These are phyloP conservation scores for Lavandula angustifolia DNA, from an alignment of 257 asterid genomes.

Conservation along the genomic window DNA sequence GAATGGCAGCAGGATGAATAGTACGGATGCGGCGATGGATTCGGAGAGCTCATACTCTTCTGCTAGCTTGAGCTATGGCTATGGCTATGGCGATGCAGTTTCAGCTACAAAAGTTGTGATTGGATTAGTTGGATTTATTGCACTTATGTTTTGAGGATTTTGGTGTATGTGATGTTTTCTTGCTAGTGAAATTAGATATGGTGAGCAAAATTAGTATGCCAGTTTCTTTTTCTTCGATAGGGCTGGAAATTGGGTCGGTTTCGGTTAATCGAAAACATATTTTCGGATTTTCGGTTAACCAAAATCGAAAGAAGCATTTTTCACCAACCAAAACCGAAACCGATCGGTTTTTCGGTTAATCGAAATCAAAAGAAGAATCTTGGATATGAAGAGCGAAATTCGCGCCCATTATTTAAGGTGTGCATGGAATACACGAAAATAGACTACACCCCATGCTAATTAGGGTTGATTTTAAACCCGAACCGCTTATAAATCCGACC, in stretches of 20 bases:
- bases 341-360: too few relatives aligned
- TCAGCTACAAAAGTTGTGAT: conserved; percentile 22
- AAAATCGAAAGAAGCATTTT: too few relatives aligned
- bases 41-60: conserved; percentile 50
- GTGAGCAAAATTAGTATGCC: background rate
- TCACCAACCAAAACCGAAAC: too few relatives aligned
- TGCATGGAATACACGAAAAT: too few relatives aligned
- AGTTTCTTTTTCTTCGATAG: background rate
- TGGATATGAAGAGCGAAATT: too few relatives aligned
- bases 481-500: background rate
- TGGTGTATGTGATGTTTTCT: background rate
- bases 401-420: too few relatives aligned
- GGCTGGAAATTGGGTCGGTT: too few relatives aligned
- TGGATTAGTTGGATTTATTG: conserved; percentile 34
- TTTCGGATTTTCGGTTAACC: background rate
- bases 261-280: background rate
- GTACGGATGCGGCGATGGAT: conserved; percentile 62
- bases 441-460: too few relatives aligned
- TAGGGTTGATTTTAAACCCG: too few relatives aligned
- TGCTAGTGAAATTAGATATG: conserved; percentile 18
- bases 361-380: too few relatives aligned
- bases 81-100: conserved; percentile 14
- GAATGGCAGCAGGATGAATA: conserved; percentile 50
- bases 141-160: conserved; percentile 26
- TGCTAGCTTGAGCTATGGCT: conserved; percentile 8